phyloP scores from a whole-genome alignment of 331 rosid genomes.

The Stylosanthes scabra region DNA sequence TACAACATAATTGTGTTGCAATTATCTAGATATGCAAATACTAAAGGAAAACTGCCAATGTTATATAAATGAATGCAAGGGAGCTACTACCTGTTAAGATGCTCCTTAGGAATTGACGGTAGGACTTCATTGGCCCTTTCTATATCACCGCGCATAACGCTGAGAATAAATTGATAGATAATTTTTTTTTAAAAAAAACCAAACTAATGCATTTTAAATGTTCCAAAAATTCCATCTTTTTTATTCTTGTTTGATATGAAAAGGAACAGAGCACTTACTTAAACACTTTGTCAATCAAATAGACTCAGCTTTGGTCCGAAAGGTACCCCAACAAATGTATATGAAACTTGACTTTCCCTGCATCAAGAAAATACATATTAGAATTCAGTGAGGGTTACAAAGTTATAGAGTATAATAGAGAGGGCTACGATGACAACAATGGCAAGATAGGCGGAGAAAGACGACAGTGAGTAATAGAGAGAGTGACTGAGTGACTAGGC shows the following conservation, averaged over 20 bases:
- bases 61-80: background rate
- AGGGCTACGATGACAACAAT: too few relatives aligned
- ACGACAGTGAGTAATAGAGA: too few relatives aligned
- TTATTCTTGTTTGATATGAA: background rate
- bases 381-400: too few relatives aligned
- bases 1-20: constrained; percentile 2
- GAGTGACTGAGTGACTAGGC: too few relatives aligned
- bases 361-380: too few relatives aligned
- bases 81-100: constrained; percentile 81
- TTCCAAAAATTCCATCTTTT: constrained; percentile 6
- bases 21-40: too few relatives aligned
- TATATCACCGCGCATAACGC: constrained; percentile 98
- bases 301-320: constrained; percentile 95
- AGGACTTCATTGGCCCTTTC: constrained; percentile 86
- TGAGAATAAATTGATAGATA: constrained; percentile 44
- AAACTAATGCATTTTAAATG: constrained; percentile 21
- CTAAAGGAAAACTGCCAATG: too few relatives aligned
- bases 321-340: constrained; percentile 99
- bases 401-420: too few relatives aligned
- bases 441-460: too few relatives aligned
- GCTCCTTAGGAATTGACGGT: constrained; percentile 94
- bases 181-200: too few relatives aligned
- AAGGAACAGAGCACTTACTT: constrained; percentile 64
- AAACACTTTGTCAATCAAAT: constrained; percentile 93
- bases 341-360: too few relatives aligned